Base-by-base conservation (phyloP, 2,329 filamentous ascomycete species). In the Diaporthe helianthi region DNA sequence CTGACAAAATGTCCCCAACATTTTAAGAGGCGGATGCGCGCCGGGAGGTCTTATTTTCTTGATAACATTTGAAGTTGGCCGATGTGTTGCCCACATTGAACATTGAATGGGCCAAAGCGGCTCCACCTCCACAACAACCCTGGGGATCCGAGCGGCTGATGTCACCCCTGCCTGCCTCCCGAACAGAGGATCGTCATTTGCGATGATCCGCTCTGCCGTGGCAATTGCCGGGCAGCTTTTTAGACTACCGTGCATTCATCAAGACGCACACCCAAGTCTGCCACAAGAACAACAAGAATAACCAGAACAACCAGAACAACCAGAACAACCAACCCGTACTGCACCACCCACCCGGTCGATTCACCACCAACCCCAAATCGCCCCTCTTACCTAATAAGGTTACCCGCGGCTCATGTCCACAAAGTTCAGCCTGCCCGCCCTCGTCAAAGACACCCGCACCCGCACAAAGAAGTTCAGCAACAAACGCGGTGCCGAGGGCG, bases 391-490 rank as follows among this genome's bases (percentile, higher is more conserved):
- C 41, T n/a, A n/a, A n/a, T n/a, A n/a, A n/a, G n/a, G n/a, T n/a
- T n/a, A n/a, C 58, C 41, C 44, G 58, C 58, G 36, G 49, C 44
- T 13, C 65, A 70, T 70, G 69, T 67, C 69, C 67, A 36, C 54
- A 33, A 68, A 69, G 41, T 65, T 66, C 54, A 64, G 46, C 67
- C 69, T 68, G 47, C 69, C 68, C 52, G 69, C 69, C 26, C 67
- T 71, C 19, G 61, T 71, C 33, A 66, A 65, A 52, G 69, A 71
- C 67, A 71, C 69, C 47, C 69, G 69, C 53, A 69, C 68, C 61
- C 68, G 68, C 38, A 71, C 69, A 31, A 69, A 58, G 44, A 63
- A 63, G 52, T 68, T 55, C 33, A 24, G n/a, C 67, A 60, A 51
- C 64, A 36, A 55, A 49, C 44, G 60, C 10, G 51, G 41, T 9